Evolutionary conservation across 2,329 filamentous ascomycete species (phyloP).

Genomic region (Cercospora berteroae): DNA sequence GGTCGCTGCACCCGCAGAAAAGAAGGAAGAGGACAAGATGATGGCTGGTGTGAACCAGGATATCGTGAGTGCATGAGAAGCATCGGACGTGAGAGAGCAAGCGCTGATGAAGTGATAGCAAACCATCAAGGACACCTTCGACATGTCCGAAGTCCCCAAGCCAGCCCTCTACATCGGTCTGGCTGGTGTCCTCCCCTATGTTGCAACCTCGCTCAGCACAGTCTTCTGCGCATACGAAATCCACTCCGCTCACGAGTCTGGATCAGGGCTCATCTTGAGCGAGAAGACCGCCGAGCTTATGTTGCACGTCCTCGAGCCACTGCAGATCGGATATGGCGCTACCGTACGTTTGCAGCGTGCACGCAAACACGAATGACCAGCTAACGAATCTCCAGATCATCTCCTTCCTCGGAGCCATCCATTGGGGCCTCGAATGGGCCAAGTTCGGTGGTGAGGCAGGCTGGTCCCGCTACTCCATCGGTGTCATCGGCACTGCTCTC

Average conservation of each 20-base stretch:
- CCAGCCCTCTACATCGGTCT: constrained; percentile 52
- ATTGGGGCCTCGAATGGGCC: constrained; percentile 89
- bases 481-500: constrained; percentile 72
- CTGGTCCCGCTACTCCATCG: constrained; percentile 78
- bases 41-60: constrained; percentile 45
- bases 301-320: constrained; percentile 73
- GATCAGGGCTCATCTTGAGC: constrained; percentile 63
- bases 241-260: constrained; percentile 63
- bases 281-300: constrained; percentile 70
- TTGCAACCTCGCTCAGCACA: constrained; percentile 78
- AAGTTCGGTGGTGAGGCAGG: constrained; percentile 65
- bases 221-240: constrained; percentile 81
- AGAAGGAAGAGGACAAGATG: constrained; percentile 41
- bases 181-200: constrained; percentile 61
- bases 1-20: constrained; percentile 32
- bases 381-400: constrained; percentile 61
- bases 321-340: constrained; percentile 89
- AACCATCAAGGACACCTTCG: constrained; percentile 52
- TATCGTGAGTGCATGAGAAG: constrained; percentile 27
- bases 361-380: background rate
- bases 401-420: constrained; percentile 88
- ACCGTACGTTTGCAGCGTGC: constrained; percentile 55
- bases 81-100: background rate
- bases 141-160: constrained; percentile 45
- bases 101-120: constrained; percentile 37